These are phyloP conservation scores for Paramecium pentaurelia DNA, from an alignment of 73 alveolate species.

Conservation along the genomic window DNA sequence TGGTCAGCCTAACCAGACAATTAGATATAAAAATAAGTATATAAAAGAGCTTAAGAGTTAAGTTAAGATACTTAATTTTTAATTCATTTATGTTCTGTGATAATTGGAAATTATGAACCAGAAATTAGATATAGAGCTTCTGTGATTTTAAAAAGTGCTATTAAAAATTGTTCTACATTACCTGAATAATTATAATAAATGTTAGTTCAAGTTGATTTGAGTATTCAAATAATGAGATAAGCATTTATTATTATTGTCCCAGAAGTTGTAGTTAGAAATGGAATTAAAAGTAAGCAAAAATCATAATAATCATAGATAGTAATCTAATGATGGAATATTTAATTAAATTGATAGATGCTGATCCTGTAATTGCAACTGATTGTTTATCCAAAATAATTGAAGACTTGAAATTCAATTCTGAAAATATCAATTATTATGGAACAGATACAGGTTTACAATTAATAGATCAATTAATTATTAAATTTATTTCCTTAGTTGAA, in stretches of 20 bases:
- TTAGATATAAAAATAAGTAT: not conserved
- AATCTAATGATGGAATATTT: not conserved
- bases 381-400: constrained; percentile 30
- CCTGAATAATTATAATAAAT: not conserved
- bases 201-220: not conserved
- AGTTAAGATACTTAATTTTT: not conserved
- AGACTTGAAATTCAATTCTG: constrained; percentile 24
- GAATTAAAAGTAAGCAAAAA: not conserved
- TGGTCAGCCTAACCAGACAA: constrained; percentile 32
- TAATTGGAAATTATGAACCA: not conserved
- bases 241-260: constrained; percentile 14
- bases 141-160: not conserved
- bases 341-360: not conserved
- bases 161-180: not conserved
- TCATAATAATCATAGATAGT: not conserved
- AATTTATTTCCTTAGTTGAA: not conserved
- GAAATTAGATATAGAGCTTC: constrained; percentile 26
- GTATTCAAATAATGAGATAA: not conserved
- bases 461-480: not conserved
- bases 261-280: constrained; percentile 14
- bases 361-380: constrained; percentile 30
- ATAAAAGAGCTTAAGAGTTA: constrained; percentile 5
- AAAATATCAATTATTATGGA: constrained; percentile 8
- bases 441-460: not conserved
- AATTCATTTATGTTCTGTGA: not conserved